Evolutionary conservation across 805 yeast genomes (phyloP), one percentile per base, ranked within the genome.

Genomic region (Nakazawaea pomicola): DNA sequence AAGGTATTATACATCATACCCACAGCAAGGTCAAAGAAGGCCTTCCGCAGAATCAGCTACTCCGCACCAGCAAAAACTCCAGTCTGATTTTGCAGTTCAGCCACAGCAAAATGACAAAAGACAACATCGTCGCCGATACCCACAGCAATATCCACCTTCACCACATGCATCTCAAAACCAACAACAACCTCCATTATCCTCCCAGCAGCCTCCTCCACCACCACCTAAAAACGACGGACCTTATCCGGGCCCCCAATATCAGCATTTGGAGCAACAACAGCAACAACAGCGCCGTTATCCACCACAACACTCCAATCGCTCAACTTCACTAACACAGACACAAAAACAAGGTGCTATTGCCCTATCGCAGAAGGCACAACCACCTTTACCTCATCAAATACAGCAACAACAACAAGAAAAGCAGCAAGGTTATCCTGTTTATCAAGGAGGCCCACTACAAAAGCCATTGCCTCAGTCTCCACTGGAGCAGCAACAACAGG

Each of bases 151-250:
- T 8, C 40, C 30, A 15, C 46, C 39, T 16, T 41, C 42, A 14
- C 36, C 45, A 36, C 7, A 36, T 38, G 12, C 34, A 36, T 10
- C 45, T 34, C 43, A 19, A 31, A 44, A 41, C 11, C 45, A 38
- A 15, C 38, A 31, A 15, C 41, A 33, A n/a, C 45, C 31, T 7
- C 33, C 14, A 8, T 41, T 21, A 6, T 19, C 38, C 14, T 43
- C 45, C 4, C 41, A 30, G 15, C 44, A 41, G 6, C 41, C 33
- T 16, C 46, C 44, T n/a, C 49, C 30, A 11, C 40, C 29, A 25
- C 46, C 40, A 18, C 47, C 23, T 12, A 46, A 34, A 18, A 19
- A 25, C 19, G 21, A 27, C n/a, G 19, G 12, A 41, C 37, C 27
- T 31, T 37, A 14, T 40, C 38, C 24, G 33, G 40, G n/a, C 17